A percentile compares a stretch with the other conserved stretches of the same genome.
These are phyloP conservation scores for Tulasnella sp. DNA, from an alignment of 768 basidiomycete species.

Conservation along the genomic window DNA sequence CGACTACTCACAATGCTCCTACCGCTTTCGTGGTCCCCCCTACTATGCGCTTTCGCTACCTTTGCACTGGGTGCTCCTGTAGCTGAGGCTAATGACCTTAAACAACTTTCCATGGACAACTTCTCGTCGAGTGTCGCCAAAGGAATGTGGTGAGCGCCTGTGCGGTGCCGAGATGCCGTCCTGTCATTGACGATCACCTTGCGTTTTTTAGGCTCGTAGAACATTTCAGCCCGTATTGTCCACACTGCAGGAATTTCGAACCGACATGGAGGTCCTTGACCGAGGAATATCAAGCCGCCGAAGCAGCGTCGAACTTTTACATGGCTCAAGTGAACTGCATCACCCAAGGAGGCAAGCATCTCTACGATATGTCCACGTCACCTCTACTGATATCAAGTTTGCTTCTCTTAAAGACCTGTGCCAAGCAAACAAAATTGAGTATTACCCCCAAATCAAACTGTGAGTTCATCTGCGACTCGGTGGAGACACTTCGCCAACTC, in stretches of 20 bases:
- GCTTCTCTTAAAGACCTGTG: slow-evolving; percentile 62
- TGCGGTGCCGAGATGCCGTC: not conserved
- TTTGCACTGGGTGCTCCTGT: not conserved
- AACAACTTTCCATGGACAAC: slow-evolving; percentile 37
- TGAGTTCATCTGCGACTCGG: slow-evolving; percentile 37
- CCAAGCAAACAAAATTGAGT: slow-evolving; percentile 56
- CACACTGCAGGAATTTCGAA: slow-evolving; percentile 72
- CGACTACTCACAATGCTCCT: not conserved
- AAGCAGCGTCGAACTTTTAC: slow-evolving; percentile 46
- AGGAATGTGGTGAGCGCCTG: slow-evolving; percentile 37
- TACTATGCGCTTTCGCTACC: not conserved
- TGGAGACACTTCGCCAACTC: not conserved
- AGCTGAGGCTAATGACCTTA: slow-evolving; percentile 14
- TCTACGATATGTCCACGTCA: too few relatives aligned
- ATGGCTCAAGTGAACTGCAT: slow-evolving; percentile 82
- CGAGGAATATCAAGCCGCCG: slow-evolving; percentile 42
- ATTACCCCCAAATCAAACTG: slow-evolving; percentile 73
- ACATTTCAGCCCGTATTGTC: slow-evolving; percentile 82
- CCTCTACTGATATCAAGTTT: not conserved
- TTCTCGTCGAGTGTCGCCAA: slow-evolving; percentile 33
- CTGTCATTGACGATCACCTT: not conserved
- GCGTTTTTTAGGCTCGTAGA: slow-evolving; percentile 61
- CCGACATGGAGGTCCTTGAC: slow-evolving; percentile 74
- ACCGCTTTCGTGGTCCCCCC: not conserved
- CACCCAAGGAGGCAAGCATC: slow-evolving; percentile 62